Percentiles rank a stretch among this genome's conserved stretches.
phyloP scores from a whole-genome alignment of 2,329 filamentous ascomycete genomes.

The Gliomastix tumulicola region DNA sequence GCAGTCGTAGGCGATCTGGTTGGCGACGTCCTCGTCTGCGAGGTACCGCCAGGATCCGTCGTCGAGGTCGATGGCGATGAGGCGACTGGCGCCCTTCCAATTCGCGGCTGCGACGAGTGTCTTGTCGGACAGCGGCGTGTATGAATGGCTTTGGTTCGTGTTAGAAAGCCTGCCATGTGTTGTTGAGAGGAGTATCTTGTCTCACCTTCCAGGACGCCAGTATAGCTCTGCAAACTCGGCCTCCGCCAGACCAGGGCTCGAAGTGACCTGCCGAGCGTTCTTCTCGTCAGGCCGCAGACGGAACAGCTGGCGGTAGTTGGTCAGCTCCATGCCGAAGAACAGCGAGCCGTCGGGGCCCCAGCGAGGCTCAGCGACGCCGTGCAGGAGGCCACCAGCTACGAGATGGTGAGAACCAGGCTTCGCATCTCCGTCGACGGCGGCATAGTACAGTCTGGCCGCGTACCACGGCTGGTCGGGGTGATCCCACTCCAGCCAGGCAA shows the following conservation, averaged over 20 bases:
- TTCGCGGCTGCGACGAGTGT: conserved; percentile 24
- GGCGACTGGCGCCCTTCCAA: conserved; percentile 20
- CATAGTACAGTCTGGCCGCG: conserved; percentile 33
- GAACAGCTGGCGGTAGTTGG: conserved; percentile 40
- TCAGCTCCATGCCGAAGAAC: conserved; percentile 38
- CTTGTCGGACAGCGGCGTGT: conserved; percentile 24
- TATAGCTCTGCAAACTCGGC: conserved; percentile 29
- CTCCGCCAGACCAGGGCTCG: conserved; percentile 28
- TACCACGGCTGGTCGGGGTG: conserved; percentile 47
- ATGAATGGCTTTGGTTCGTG: conserved; percentile 26
- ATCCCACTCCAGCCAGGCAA: conserved; percentile 49
- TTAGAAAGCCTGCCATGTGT: conserved; percentile 27
- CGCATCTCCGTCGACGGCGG: conserved; percentile 25
- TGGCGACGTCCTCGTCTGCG: conserved; percentile 17
- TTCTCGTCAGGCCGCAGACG: conserved; percentile 18
- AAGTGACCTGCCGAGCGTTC: conserved; percentile 17
- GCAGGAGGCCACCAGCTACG: conserved; percentile 32
- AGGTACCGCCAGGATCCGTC: conserved; percentile 19
- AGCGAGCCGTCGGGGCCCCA: conserved; percentile 42
- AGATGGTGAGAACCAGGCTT: conserved; percentile 15
- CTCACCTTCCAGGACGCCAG: conserved; percentile 15
- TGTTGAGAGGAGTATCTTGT: background rate
- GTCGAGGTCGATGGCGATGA: conserved; percentile 30
- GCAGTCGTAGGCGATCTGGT: conserved; percentile 20
- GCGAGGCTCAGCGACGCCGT: conserved; percentile 40